Evolutionary conservation across 768 basidiomycete genomes (phyloP).

Genomic region (Kwoniella pini): DNA sequence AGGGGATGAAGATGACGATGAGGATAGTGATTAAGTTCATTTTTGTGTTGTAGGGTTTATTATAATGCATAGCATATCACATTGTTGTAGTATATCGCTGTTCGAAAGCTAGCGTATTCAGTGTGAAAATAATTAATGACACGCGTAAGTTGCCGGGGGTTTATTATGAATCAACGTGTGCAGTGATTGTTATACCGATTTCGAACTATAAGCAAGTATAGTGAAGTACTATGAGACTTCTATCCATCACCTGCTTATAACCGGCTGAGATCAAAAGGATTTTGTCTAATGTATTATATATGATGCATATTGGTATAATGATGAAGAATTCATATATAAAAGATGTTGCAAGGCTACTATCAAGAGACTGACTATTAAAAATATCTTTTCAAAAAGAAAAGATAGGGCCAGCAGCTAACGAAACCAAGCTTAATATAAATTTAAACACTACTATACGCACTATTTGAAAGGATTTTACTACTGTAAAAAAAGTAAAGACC

Average conservation of each 20-base stretch:
- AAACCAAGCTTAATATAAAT: constrained; percentile 43
- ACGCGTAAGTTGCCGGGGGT: too few species aligned
- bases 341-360: constrained; percentile 52
- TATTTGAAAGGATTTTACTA: constrained; percentile 22
- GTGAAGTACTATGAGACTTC: too few species aligned
- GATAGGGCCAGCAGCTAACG: constrained; percentile 48
- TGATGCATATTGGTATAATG: not conserved
- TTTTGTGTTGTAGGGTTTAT: not conserved
- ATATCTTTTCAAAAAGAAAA: not conserved
- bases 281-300: too few species aligned
- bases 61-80: not conserved
- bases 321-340: too few species aligned
- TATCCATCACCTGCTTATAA: too few species aligned
- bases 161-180: too few species aligned
- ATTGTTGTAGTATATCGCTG: not conserved
- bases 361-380: constrained; percentile 50
- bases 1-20: constrained; percentile 53
- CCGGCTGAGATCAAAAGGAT: too few species aligned
- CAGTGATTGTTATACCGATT: too few species aligned
- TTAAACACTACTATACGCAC: constrained; percentile 19
- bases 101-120: not conserved
- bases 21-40: constrained; percentile 30
- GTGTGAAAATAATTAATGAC: too few species aligned
- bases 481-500: constrained; percentile 7
- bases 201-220: too few species aligned